Base-by-base conservation (phyloP, 306 rosid species). In the Ormosia emarginata region DNA sequence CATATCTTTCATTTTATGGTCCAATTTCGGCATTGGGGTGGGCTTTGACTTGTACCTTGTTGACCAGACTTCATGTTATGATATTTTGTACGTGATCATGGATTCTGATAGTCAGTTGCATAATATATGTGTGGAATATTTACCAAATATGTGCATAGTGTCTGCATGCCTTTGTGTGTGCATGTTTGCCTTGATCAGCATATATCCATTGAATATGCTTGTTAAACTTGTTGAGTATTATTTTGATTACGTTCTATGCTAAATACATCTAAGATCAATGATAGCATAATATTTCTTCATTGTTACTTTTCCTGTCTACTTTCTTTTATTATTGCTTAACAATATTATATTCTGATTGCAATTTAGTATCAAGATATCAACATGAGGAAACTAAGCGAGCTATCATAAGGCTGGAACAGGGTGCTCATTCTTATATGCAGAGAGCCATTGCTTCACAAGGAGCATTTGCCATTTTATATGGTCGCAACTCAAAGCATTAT, bases 321-420 rank as follows among this genome's bases (percentile, higher is more conserved):
- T 73, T 71, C 29, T 76, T 69, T 17, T 72, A 33, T 57, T 40
- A 44, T 84, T 71, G 56, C 53, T 36, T 81, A 63, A 72, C 76
- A 43, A 71, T 63, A 29, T 83, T 41, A 55, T 76, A 41, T 65
- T 86, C 7, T 71, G 47, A 75, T 80, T 63, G 49, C 71, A 71
- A 56, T 84, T 32, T 85, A 96, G 99, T 92, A 79, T 81, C 81
- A 79, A 93, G 83, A 81, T 94, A 90, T 85, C 94, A 87, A 76
- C 86, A 84, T 72, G 91, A 87, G 79, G 90, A 88, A 68, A 83
- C 97, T 75, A 91, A 89, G 91, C 89, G 90, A 85, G 72, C 87
- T 71, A 89, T 96, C 85, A 40, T 91, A 71, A 86, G 97, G 89
- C 88, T 92, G 87, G 99, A 96, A 85, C 98, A 92, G 85, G 92